Base-by-base conservation (phyloP, 2,329 filamentous ascomycete species). In the Neophaeococcomyces aloes region DNA sequence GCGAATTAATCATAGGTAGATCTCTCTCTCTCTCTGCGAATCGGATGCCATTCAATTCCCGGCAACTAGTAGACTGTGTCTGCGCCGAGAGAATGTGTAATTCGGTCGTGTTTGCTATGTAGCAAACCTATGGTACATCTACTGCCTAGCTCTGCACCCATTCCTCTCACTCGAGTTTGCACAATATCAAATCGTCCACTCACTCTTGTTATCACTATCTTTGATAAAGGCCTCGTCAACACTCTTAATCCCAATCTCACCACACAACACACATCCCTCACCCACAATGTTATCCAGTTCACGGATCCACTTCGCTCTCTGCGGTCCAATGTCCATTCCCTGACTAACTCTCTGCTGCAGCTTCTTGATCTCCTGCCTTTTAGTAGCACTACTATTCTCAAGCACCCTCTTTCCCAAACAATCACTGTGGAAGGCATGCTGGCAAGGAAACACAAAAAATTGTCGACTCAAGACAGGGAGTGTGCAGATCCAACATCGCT, bases 401-500 rank as follows among this genome's bases (percentile, higher is more conserved):
- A 95, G 73, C 1, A 96, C 86, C 58, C 83, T 83, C 56, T 78
- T 81, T 0, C 86, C 89, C 38, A 98, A 66, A 61, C 91, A 98
- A 60, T 98, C 91, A 32, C 85, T 89, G 63, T 98, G 91, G 59
- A 98, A 98, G 3, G 88, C 85, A 64, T 98, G 91, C 68, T 98
- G 91, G 63, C 91, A 98, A 0, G 91, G 91, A 54, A 98, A 98
- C 14, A 98, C 91, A 55, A 96, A 98, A 65, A 98, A 98, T 57
- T 95, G 88, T 42, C 88, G 70, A 58, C 84, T 88, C 13, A 98
- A 72, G 42, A 98, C 67, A 7, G 91, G 91, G 44, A 96, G 65
- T 0, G 80, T 78, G 59, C 91, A 98, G 2, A 83, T 78, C 66
- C 89, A 93, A 63, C 91, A 98, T 59, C 86, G 81, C 69, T 98